These are phyloP conservation scores for Cytospora chrysosperma DNA, from an alignment of 2,329 filamentous ascomycete species.

Conservation along the genomic window DNA sequence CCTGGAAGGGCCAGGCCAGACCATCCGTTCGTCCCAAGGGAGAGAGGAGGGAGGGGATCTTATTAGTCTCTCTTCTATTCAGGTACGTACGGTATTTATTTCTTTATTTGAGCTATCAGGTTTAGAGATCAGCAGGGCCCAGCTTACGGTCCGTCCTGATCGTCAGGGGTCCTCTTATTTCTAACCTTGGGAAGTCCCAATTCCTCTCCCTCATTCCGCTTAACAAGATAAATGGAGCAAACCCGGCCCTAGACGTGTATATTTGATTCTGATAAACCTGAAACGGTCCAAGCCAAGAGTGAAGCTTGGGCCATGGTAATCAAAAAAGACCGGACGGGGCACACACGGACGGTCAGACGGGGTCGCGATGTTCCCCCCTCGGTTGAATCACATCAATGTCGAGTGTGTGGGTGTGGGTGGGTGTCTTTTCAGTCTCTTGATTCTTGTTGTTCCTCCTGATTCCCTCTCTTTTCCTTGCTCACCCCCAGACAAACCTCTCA, in stretches of 20 bases:
- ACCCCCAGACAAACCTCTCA: not conserved
- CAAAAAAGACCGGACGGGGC: not conserved
- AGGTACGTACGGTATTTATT: too few species aligned
- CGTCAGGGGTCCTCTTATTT: not conserved
- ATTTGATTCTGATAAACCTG: conserved; percentile 16
- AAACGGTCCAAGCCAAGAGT: conserved; percentile 8
- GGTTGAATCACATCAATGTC: not conserved
- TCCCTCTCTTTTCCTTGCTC: not conserved
- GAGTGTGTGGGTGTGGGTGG: too few species aligned
- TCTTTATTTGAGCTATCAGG: too few species aligned
- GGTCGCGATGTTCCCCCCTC: not conserved
- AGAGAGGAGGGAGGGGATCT: too few species aligned
- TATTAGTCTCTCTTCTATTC: too few species aligned
- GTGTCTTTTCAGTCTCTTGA: too few species aligned
- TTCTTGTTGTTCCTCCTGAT: not conserved
- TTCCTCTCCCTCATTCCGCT: not conserved
- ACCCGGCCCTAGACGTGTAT: conserved; percentile 13
- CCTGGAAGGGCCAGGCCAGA: too few species aligned
- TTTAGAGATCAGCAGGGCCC: not conserved
- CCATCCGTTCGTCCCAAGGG: too few species aligned
- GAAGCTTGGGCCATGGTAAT: not conserved
- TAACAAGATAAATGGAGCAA: conserved; percentile 2
- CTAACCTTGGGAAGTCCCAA: not conserved
- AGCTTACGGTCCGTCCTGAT: not conserved
- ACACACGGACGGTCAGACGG: not conserved